Conservation (phyloP, 805 yeast genomes). For the Metschnikowia rubicola region DNA sequence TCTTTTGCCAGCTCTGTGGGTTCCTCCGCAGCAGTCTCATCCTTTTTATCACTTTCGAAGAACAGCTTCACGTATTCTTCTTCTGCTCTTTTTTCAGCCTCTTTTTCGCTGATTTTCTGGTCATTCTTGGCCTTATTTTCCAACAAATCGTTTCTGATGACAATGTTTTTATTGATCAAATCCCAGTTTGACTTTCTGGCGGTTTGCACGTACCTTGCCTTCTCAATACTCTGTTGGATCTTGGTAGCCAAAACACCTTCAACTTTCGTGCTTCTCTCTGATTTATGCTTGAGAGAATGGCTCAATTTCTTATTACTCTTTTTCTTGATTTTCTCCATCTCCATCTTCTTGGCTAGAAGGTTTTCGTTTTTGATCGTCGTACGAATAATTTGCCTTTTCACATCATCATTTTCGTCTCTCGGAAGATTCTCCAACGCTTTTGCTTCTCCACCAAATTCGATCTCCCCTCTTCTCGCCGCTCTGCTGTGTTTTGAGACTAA, state of each 20-base stretch:
- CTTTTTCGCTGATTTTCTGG: slow-evolving; percentile 16
- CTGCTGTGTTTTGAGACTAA: slow-evolving; percentile 66
- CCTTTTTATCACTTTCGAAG: slow-evolving; percentile 12
- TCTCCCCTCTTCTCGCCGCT: slow-evolving; percentile 71
- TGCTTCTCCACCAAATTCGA: slow-evolving; percentile 42
- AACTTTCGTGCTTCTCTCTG: slow-evolving; percentile 49
- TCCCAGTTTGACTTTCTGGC: slow-evolving; percentile 76
- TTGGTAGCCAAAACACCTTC: slow-evolving; percentile 58
- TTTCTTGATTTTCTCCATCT: slow-evolving; percentile 33
- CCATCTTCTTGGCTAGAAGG: slow-evolving; percentile 54
- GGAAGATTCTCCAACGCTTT: slow-evolving; percentile 52
- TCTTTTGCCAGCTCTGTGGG: background rate
- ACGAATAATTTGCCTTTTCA: slow-evolving; percentile 62
- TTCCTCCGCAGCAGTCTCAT: background rate
- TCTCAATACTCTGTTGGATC: slow-evolving; percentile 59
- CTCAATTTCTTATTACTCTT: slow-evolving; percentile 31
- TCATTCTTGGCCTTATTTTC: slow-evolving; percentile 7
- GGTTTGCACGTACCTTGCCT: slow-evolving; percentile 59
- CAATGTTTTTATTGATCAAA: slow-evolving; percentile 51
- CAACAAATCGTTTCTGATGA: slow-evolving; percentile 18
- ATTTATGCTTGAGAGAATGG: slow-evolving; percentile 30
- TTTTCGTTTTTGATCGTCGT: slow-evolving; percentile 64
- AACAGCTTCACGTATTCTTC: slow-evolving; percentile 35
- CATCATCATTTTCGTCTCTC: slow-evolving; percentile 56
- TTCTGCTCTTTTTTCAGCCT: slow-evolving; percentile 33